Base-by-base conservation (phyloP, 306 rosid species). In the Lupinus albus region DNA sequence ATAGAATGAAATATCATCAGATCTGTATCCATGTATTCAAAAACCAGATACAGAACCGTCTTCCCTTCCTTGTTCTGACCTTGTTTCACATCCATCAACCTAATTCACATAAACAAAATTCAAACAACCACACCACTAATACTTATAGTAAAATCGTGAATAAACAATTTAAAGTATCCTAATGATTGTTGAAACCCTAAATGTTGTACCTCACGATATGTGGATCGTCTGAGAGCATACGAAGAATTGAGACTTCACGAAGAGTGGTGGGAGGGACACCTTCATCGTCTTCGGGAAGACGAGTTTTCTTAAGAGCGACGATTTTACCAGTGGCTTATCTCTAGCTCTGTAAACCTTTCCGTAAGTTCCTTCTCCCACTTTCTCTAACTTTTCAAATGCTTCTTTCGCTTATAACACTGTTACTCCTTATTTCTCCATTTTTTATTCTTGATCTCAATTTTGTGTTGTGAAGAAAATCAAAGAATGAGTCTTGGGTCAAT, bases 261-360 rank as follows among this genome's bases (percentile, higher is more conserved):
- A 93, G 98, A 71, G 98, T 89, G 67, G 97, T 93, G 47, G 97
- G 95, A 73, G 97, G 97, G 75, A 89, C 97, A 60, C 98, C 97
- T 84, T 93, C 97, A 21, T 92, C 93, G 48, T 92, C 98, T 66
- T 92, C 96, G 45, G 84, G 96, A 71, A 92, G 95, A n/a, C 96
- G 95, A 53, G 96, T 92, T 67, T 92, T 92, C 85, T 92, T 92
- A 16, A 92, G 88, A 8, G 96, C 98, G 1, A 92, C 95, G 78
- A 92, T 92, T 79, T 86, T 89, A 5, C 96, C 96, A 0, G 93
- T 89, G 1, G 93, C 85, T 70, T 92, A 64, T 89, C 96, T 76
- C 86, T 75, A 20, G 96, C 91, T 60, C 95, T 80, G 61, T 92
- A 92, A 3, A 92, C 96, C 86, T 92, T 92, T 52, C 96, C 95